phyloP scores from a whole-genome alignment of 1,284 basidiomycete species.

The Tylopilus sp. region DNA sequence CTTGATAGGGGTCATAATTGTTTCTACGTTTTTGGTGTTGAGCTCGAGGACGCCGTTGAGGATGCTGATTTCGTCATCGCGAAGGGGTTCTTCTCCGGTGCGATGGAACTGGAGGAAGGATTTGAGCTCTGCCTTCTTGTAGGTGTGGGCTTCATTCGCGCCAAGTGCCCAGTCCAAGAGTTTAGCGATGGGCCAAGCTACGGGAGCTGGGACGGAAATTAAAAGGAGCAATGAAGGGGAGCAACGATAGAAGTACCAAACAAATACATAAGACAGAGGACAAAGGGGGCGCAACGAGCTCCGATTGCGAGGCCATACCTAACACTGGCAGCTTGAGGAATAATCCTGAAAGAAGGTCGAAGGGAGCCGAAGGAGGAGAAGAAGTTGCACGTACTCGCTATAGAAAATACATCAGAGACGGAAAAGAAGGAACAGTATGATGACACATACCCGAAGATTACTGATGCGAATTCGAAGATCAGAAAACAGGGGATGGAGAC shows the following conservation, averaged over 20 bases:
- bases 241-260: slow-evolving; percentile 60
- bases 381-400: slow-evolving; percentile 59
- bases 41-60: slow-evolving; percentile 90
- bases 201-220: slow-evolving; percentile 63
- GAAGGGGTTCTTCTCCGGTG: slow-evolving; percentile 86
- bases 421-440: too few relatives aligned
- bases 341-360: slow-evolving; percentile 68
- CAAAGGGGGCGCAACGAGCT: slow-evolving; percentile 87
- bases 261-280: slow-evolving; percentile 84
- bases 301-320: slow-evolving; percentile 93
- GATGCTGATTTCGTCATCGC: slow-evolving; percentile 91
- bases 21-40: slow-evolving; percentile 84
- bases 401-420: background rate
- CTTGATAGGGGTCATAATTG: slow-evolving; percentile 90
- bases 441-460: slow-evolving; percentile 81
- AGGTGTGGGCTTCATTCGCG: slow-evolving; percentile 76
- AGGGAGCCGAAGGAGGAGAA: background rate
- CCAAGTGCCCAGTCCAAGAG: slow-evolving; percentile 87
- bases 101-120: slow-evolving; percentile 94
- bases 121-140: slow-evolving; percentile 94
- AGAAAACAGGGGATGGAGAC: slow-evolving; percentile 1
- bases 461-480: slow-evolving; percentile 46
- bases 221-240: background rate
- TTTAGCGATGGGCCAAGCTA: slow-evolving; percentile 92
- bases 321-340: slow-evolving; percentile 90